phyloP scores from a whole-genome alignment of 768 basidiomycete species.

The Leccinum incarnatum region DNA sequence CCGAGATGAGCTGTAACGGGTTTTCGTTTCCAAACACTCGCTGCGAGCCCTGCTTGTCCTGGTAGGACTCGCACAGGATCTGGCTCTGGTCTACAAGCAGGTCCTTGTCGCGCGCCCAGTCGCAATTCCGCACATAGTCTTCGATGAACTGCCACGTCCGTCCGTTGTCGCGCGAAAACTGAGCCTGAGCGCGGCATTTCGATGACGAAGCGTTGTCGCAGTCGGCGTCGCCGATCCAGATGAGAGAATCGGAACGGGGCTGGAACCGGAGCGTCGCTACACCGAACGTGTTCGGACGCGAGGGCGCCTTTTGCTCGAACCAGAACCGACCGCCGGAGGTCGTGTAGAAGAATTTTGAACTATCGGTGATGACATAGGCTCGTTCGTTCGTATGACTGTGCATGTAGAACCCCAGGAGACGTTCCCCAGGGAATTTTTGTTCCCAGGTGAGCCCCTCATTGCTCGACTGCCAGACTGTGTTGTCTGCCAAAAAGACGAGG shows the following conservation, averaged over 20 bases:
- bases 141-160: conserved; percentile 75
- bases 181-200: conserved; percentile 72
- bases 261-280: conserved; percentile 84
- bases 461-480: conserved; percentile 87
- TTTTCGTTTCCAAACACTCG: conserved; percentile 51
- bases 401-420: conserved; percentile 83
- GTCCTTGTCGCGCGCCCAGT: conserved; percentile 82
- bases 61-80: conserved; percentile 90
- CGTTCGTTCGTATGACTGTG: conserved; percentile 77
- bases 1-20: conserved; percentile 76
- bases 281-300: conserved; percentile 75
- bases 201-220: conserved; percentile 45
- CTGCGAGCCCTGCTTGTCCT: conserved; percentile 80
- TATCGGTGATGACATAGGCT: conserved; percentile 85
- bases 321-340: conserved; percentile 79
- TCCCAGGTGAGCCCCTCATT: conserved; percentile 95
- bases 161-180: conserved; percentile 77
- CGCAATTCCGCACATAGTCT: conserved; percentile 85
- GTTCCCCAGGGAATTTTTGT: conserved; percentile 54
- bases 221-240: conserved; percentile 81
- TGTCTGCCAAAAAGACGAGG: conserved; percentile 74
- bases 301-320: conserved; percentile 52
- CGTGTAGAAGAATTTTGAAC: conserved; percentile 67
- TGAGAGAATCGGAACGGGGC: conserved; percentile 76
- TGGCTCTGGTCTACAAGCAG: conserved; percentile 80